A percentile compares a stretch with the other conserved stretches of the same genome.
Conservation (phyloP, 2,329 filamentous ascomycete genomes). For the Penicillium sp. region DNA sequence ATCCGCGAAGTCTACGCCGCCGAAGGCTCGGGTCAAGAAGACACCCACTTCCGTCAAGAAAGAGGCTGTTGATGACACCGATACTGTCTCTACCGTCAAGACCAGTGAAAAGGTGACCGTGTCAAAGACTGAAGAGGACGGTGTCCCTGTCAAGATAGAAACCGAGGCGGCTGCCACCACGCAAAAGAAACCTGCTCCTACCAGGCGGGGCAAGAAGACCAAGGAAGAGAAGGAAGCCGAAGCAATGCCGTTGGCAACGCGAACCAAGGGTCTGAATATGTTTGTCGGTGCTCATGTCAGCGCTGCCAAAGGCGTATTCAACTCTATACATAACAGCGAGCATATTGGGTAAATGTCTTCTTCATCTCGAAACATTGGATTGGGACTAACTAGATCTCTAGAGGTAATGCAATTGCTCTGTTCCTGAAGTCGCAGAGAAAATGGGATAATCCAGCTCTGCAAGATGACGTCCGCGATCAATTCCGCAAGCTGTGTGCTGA, state of each 20-base stretch:
- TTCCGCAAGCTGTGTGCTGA: conserved; percentile 69
- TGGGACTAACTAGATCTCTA: conserved; percentile 22
- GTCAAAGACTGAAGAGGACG: conserved; percentile 4
- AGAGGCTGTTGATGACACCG: conserved; percentile 6
- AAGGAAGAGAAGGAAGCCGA: conserved; percentile 56
- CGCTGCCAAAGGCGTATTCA: conserved; percentile 89
- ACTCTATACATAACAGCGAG: conserved; percentile 73
- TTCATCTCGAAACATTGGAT: not conserved
- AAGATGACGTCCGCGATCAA: conserved; percentile 62
- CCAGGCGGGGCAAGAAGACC: conserved; percentile 54
- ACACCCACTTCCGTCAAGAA: conserved; percentile 14
- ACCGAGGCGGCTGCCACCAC: conserved; percentile 46
- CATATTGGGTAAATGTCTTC: conserved; percentile 61
- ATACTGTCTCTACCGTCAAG: not conserved
- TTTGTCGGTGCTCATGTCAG: conserved; percentile 92
- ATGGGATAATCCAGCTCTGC: conserved; percentile 80
- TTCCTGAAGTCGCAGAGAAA: conserved; percentile 97
- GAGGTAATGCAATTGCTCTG: conserved; percentile 88
- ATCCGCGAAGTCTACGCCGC: not conserved
- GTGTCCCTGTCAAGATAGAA: conserved; percentile 16
- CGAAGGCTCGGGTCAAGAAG: conserved; percentile 15
- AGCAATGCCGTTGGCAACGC: conserved; percentile 62
- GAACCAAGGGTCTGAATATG: conserved; percentile 72
- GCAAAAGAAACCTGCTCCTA: conserved; percentile 47
- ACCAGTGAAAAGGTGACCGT: not conserved